Base-by-base conservation (phyloP, 768 basidiomycete genomes). In the Tulasnella calospora region DNA sequence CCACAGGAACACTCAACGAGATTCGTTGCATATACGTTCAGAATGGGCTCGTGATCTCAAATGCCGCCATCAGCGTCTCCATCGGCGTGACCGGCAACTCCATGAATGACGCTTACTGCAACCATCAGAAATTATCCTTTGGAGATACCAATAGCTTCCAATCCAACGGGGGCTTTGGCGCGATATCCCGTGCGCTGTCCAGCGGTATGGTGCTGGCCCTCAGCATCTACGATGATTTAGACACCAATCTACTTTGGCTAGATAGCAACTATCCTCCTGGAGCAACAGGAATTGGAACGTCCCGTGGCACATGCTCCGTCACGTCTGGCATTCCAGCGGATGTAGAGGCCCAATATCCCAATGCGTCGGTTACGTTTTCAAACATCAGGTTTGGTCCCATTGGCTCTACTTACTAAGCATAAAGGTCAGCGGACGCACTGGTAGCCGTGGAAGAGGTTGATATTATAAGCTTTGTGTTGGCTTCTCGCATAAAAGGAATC, bases 101-200 rank as follows among this genome's bases (percentile, higher is more conserved):
- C 72, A 85, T 89, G 86, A 88, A 86, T 79, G 85, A 86, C 78
- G 81, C 81, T 67, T 89, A 85, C 86, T 89, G 88, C 84, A 84
- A 83, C 61, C 83, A 82, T 69, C 85, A 87, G 81, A 88, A 87
- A 84, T 80, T 83, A 35, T 83, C 83, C 15, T 86, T 87, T 82
- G 86, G 85, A 35, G 86, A 88, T 83, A 84, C 83, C 47, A 84
- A 86, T 82, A 82, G 82, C 80, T 88, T 87, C 84, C 81, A 81
- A 71, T 74, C 80, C 76, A 83, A 85, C 79, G 87, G 87, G 72
- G 87, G 87, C 40, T 82, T 88, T 55, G 2, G 23, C 8, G 21
- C 23, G 0, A 79, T 81, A 30, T 75, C 76, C 73, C 5, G n/a
- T 21, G 51, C 23, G 1, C 23, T 51, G 10, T 17, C 46, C 3